A percentile compares a stretch with the other conserved stretches of the same genome.
Evolutionary conservation across 2,329 filamentous ascomycete genomes (phyloP).

Genomic region (Penicillium sp.): DNA sequence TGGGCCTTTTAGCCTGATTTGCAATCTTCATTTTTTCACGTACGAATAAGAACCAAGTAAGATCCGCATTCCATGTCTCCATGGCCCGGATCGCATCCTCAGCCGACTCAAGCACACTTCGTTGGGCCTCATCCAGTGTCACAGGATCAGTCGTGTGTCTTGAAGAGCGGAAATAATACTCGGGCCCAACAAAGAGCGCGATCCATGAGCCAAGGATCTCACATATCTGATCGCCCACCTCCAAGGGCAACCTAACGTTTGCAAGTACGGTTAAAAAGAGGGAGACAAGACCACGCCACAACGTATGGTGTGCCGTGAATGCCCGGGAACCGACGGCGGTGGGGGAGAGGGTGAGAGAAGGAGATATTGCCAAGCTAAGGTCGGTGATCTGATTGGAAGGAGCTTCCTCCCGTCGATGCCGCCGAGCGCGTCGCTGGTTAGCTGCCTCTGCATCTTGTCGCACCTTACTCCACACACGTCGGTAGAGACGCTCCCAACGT

Average conservation of each 20-base stretch:
- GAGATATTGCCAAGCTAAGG: constrained; percentile 3
- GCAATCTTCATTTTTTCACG: constrained; percentile 11
- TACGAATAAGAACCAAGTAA: constrained; percentile 43
- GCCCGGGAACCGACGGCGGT: constrained; percentile 23
- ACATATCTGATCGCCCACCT: constrained; percentile 43
- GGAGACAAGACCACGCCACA: constrained; percentile 39
- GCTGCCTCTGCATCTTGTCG: constrained; percentile 36
- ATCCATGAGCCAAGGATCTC: constrained; percentile 39
- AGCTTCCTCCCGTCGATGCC: constrained; percentile 8
- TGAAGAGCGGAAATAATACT: constrained; percentile 30
- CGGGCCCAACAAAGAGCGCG: constrained; percentile 32
- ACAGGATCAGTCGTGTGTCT: background rate
- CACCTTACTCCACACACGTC: constrained; percentile 38
- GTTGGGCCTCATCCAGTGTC: background rate
- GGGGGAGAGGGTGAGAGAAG: constrained; percentile 22
- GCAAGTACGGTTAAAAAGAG: constrained; percentile 42
- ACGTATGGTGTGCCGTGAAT: constrained; percentile 40
- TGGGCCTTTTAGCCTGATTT: background rate
- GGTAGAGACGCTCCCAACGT: constrained; percentile 44
- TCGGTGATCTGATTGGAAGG: background rate
- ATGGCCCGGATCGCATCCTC: constrained; percentile 37
- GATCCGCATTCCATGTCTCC: constrained; percentile 43
- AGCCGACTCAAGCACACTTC: constrained; percentile 20
- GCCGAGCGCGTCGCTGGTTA: constrained; percentile 32
- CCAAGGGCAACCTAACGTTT: constrained; percentile 39